Evolutionary conservation across 495 filamentous ascomycete genomes (phyloP).

Genomic region (Penicillium silybi): DNA sequence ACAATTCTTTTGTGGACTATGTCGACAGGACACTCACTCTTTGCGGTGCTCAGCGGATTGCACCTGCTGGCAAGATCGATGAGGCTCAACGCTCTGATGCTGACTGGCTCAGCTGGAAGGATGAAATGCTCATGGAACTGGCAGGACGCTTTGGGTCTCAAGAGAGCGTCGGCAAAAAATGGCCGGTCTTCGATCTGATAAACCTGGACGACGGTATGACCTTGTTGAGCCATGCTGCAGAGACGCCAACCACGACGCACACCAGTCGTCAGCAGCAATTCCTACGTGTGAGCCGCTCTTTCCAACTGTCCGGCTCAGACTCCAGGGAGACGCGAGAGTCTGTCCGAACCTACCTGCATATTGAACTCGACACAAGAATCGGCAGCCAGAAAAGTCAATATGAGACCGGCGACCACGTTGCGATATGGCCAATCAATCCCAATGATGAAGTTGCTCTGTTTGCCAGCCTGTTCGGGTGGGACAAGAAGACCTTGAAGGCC

Average conservation of each 20-base stretch:
- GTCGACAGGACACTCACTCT: constrained; percentile 16
- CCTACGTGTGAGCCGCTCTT: neutral
- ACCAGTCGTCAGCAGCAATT: neutral
- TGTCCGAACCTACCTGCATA: constrained; percentile 32
- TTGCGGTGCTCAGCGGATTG: constrained; percentile 24
- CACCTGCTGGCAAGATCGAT: constrained; percentile 25
- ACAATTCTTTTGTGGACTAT: constrained; percentile 31
- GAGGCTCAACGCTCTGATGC: constrained; percentile 32
- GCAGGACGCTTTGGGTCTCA: constrained; percentile 15
- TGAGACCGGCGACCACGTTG: constrained; percentile 63
- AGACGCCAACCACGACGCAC: neutral
- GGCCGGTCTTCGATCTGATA: neutral
- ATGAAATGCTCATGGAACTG: constrained; percentile 22
- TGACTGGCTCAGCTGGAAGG: constrained; percentile 38
- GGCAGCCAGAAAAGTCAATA: constrained; percentile 49
- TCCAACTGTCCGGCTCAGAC: neutral
- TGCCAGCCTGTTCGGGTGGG: constrained; percentile 11
- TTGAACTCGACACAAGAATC: constrained; percentile 31
- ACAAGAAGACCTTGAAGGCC: neutral
- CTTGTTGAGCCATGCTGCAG: neutral
- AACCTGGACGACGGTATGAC: neutral
- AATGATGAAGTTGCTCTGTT: constrained; percentile 31
- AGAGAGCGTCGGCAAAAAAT: constrained; percentile 10
- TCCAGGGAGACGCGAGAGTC: constrained; percentile 23
- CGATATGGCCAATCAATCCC: constrained; percentile 60